Percentiles rank a stretch among this genome's conserved stretches.
These are phyloP conservation scores for Paracoccidioides brasiliensis DNA, from an alignment of 2,329 filamentous ascomycete genomes.

Conservation along the genomic window DNA sequence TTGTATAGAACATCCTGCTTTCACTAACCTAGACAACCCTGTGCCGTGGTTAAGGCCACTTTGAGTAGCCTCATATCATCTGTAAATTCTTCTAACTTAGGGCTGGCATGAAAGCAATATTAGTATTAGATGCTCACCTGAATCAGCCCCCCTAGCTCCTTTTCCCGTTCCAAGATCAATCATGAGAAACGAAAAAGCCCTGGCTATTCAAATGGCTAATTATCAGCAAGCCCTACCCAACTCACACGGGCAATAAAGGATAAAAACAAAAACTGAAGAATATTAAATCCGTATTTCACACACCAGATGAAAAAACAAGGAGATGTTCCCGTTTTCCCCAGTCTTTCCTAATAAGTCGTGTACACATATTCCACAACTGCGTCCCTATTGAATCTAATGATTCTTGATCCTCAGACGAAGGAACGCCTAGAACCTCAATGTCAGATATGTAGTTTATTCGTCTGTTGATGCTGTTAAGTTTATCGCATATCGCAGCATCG, in stretches of 20 bases:
- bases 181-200: slow-evolving; percentile 52
- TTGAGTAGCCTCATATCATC: slow-evolving; percentile 48
- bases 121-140: not conserved
- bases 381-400: slow-evolving; percentile 22
- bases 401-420: slow-evolving; percentile 7
- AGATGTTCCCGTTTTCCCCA: slow-evolving; percentile 9
- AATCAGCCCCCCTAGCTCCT: slow-evolving; percentile 7
- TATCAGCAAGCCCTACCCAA: not conserved
- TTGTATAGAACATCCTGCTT: slow-evolving; percentile 12
- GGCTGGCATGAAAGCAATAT: not conserved
- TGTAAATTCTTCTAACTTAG: slow-evolving; percentile 8
- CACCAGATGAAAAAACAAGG: slow-evolving; percentile 18
- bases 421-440: slow-evolving; percentile 1
- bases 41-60: slow-evolving; percentile 53
- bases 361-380: slow-evolving; percentile 28
- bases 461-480: slow-evolving; percentile 1
- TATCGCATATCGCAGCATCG: not conserved
- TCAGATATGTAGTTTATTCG: slow-evolving; percentile 10
- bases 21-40: slow-evolving; percentile 46
- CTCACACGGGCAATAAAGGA: not conserved
- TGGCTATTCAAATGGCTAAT: slow-evolving; percentile 21
- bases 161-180: slow-evolving; percentile 41
- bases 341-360: slow-evolving; percentile 12
- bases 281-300: not conserved
- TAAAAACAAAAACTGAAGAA: not conserved